phyloP scores from a whole-genome alignment of 1,284 basidiomycete species.

The Marasmius tenuissimus region DNA sequence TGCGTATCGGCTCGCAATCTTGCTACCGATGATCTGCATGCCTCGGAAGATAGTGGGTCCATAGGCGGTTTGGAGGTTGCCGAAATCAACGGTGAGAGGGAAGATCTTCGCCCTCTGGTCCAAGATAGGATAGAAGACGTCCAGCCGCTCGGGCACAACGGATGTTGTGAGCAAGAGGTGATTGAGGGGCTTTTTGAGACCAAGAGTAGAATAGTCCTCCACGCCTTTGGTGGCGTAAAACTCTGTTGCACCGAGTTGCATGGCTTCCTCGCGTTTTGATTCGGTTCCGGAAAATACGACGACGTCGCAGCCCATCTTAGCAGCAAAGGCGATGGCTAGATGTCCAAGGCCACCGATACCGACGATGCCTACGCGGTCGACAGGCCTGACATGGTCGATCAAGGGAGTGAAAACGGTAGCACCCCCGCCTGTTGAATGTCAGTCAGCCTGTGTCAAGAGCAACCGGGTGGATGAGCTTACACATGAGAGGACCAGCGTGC shows the following conservation, averaged over 20 bases:
- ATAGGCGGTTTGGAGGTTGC: background rate
- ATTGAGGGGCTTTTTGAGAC: constrained; percentile 23
- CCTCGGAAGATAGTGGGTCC: background rate
- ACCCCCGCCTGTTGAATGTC: constrained; percentile 22
- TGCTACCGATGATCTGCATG: constrained; percentile 2
- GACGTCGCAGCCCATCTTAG: constrained; percentile 52
- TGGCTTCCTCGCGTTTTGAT: constrained; percentile 54
- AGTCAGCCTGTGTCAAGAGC: background rate
- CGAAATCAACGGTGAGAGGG: constrained; percentile 6
- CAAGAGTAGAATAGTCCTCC: constrained; percentile 17
- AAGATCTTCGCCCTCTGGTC: constrained; percentile 10
- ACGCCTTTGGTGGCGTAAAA: constrained; percentile 30
- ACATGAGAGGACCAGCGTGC: constrained; percentile 36
- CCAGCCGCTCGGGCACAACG: constrained; percentile 24
- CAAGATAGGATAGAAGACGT: constrained; percentile 11
- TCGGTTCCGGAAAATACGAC: constrained; percentile 59
- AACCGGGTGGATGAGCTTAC: constrained; percentile 9
- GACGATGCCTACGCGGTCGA: constrained; percentile 35
- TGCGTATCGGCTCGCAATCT: background rate
- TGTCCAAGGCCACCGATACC: constrained; percentile 38
- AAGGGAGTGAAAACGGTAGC: constrained; percentile 30
- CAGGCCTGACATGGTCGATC: constrained; percentile 20
- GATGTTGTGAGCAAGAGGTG: constrained; percentile 29
- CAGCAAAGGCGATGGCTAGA: constrained; percentile 35
- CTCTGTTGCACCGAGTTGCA: constrained; percentile 50